A percentile compares a stretch with the other conserved stretches of the same genome.
phyloP scores from a whole-genome alignment of 1,284 basidiomycete species.

The Xerocomus minutiporus region DNA sequence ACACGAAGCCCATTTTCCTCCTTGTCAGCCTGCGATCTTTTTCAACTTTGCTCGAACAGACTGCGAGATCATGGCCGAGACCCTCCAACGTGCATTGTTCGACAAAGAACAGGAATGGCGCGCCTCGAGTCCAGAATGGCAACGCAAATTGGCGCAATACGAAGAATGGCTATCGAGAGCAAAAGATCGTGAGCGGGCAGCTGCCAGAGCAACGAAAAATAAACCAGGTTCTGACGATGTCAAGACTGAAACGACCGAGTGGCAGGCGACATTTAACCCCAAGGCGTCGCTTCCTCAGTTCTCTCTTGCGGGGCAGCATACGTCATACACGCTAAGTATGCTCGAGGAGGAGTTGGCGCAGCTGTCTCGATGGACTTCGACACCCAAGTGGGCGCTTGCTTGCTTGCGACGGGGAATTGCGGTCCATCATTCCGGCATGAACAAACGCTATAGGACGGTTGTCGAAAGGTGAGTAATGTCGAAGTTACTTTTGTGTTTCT shows the following conservation, averaged over 20 bases:
- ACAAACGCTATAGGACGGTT: constrained; percentile 53
- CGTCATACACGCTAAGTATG: constrained; percentile 43
- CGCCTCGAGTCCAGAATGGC: constrained; percentile 44
- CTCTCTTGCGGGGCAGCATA: constrained; percentile 47
- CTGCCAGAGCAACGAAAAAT: constrained; percentile 34
- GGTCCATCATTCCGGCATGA: constrained; percentile 69
- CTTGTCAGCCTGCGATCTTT: constrained; percentile 54
- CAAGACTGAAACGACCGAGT: constrained; percentile 29
- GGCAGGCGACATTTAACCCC: constrained; percentile 57
- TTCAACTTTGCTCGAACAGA: constrained; percentile 60
- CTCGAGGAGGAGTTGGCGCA: constrained; percentile 46
- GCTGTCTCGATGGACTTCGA: constrained; percentile 36
- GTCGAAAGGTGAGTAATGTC: constrained; percentile 49
- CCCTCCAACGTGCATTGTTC: constrained; percentile 37
- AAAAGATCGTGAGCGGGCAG: constrained; percentile 43
- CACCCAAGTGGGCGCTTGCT: constrained; percentile 40
- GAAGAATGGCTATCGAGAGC: constrained; percentile 44
- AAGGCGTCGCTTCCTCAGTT: constrained; percentile 54
- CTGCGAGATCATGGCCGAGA: constrained; percentile 52
- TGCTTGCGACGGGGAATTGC: constrained; percentile 59
- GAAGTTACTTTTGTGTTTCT: neutral
- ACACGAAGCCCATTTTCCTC: neutral
- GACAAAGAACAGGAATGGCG: constrained; percentile 50
- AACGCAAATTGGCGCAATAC: constrained; percentile 48
- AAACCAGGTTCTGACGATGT: constrained; percentile 36